Percentiles rank a stretch among this genome's conserved stretches.
phyloP scores from a whole-genome alignment of 148 eudicot species.

The Spergularia bocconei region DNA sequence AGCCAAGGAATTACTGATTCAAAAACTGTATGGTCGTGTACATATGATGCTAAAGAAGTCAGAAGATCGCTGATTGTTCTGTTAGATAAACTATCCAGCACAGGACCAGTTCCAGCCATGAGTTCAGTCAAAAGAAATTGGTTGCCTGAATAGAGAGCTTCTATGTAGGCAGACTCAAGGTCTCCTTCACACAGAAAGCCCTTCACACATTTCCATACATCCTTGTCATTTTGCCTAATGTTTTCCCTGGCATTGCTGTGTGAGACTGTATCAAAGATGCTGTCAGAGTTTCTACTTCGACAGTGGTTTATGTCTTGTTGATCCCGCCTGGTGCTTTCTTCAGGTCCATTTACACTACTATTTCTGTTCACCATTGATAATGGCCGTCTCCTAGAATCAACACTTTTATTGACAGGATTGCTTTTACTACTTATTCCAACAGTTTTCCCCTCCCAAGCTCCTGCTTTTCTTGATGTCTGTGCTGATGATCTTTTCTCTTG shows the following conservation, averaged over 20 bases:
- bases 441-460: constrained; percentile 43
- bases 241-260: constrained; percentile 32
- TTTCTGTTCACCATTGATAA: constrained; percentile 41
- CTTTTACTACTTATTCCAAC: constrained; percentile 36
- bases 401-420: constrained; percentile 31
- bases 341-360: constrained; percentile 28
- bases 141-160: constrained; percentile 62
- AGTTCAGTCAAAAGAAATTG: constrained; percentile 67
- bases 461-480: constrained; percentile 31
- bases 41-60: constrained; percentile 45
- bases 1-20: constrained; percentile 74
- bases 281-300: constrained; percentile 36
- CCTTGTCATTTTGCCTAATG: constrained; percentile 33
- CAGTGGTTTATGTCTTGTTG: constrained; percentile 20
- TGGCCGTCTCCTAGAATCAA: constrained; percentile 39
- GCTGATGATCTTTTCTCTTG: constrained; percentile 38
- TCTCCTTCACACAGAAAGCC: constrained; percentile 56
- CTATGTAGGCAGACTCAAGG: constrained; percentile 71
- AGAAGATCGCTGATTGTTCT: constrained; percentile 56
- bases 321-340: constrained; percentile 30
- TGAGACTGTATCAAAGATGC: constrained; percentile 27
- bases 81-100: constrained; percentile 60
- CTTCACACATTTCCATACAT: constrained; percentile 49
- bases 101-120: constrained; percentile 80
- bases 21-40: constrained; percentile 51